Evolutionary conservation across 2,329 filamentous ascomycete species (phyloP).

Genomic region (Huntiella abstrusa): DNA sequence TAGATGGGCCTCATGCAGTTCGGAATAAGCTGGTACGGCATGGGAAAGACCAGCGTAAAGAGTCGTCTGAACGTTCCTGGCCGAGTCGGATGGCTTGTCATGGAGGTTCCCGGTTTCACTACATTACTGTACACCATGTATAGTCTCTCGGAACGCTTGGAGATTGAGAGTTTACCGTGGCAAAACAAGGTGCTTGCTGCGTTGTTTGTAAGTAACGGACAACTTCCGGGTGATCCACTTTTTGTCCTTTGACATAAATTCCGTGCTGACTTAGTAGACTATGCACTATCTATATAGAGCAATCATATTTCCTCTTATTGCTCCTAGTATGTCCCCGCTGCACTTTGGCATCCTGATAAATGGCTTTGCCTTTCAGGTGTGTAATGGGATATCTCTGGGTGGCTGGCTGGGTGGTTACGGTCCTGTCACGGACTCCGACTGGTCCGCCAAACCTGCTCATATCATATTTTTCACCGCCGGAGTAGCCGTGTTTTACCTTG

Average conservation of each 20-base stretch:
- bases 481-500: slow-evolving; percentile 55
- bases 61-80: slow-evolving; percentile 75
- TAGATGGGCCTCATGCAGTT: slow-evolving; percentile 61
- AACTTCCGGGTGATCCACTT: not conserved
- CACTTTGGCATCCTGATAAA: slow-evolving; percentile 46
- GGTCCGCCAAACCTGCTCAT: slow-evolving; percentile 21
- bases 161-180: slow-evolving; percentile 46
- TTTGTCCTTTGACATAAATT: slow-evolving; percentile 2
- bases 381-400: slow-evolving; percentile 61
- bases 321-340: slow-evolving; percentile 85
- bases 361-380: slow-evolving; percentile 56
- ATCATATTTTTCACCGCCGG: slow-evolving; percentile 38
- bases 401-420: slow-evolving; percentile 72
- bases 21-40: slow-evolving; percentile 62
- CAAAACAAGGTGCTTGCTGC: slow-evolving; percentile 59
- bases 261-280: slow-evolving; percentile 24
- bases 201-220: slow-evolving; percentile 32
- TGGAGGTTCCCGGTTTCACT: slow-evolving; percentile 67
- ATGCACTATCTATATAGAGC: slow-evolving; percentile 88
- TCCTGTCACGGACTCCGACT: slow-evolving; percentile 36
- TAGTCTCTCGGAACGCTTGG: slow-evolving; percentile 40
- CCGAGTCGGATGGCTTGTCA: slow-evolving; percentile 67
- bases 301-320: slow-evolving; percentile 59
- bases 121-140: slow-evolving; percentile 64
- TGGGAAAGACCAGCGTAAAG: slow-evolving; percentile 71